Evolutionary conservation across 2,329 filamentous ascomycete genomes (phyloP).

Genomic region (Botrytis aclada): DNA sequence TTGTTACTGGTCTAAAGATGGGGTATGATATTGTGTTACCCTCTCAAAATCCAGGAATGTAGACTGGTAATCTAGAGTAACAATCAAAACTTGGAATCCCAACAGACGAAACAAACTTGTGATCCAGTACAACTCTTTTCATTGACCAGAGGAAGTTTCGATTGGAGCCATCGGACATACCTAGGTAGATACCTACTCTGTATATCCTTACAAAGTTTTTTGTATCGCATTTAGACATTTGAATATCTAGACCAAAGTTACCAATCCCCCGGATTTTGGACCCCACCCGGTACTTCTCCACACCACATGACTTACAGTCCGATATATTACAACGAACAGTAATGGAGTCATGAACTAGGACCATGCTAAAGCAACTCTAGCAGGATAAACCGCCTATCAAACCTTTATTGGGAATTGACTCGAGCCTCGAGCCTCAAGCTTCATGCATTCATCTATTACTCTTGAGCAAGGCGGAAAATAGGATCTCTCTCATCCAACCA

Average conservation of each 20-base stretch:
- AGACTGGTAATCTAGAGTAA: background rate
- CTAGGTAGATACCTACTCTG: background rate
- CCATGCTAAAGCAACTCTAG: background rate
- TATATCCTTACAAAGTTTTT: background rate
- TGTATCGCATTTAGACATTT: background rate
- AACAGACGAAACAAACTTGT: background rate
- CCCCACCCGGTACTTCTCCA: constrained; percentile 5
- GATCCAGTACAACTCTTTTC: background rate
- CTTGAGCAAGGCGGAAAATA: background rate
- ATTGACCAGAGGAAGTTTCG: background rate
- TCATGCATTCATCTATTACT: background rate
- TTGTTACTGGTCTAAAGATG: background rate
- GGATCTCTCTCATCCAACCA: constrained; percentile 10
- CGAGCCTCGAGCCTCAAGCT: background rate
- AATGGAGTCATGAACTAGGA: background rate
- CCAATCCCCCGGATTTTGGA: constrained; percentile 15
- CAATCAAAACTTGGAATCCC: background rate
- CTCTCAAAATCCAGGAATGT: background rate
- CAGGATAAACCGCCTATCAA: background rate
- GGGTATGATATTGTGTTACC: background rate
- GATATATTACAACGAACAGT: background rate
- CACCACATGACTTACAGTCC: constrained; percentile 13
- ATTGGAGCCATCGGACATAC: background rate
- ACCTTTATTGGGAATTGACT: background rate
- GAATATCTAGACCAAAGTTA: background rate